These are phyloP conservation scores for Eucalyptus polyanthemos DNA, from an alignment of 345 rosid genomes.

Conservation along the genomic window DNA sequence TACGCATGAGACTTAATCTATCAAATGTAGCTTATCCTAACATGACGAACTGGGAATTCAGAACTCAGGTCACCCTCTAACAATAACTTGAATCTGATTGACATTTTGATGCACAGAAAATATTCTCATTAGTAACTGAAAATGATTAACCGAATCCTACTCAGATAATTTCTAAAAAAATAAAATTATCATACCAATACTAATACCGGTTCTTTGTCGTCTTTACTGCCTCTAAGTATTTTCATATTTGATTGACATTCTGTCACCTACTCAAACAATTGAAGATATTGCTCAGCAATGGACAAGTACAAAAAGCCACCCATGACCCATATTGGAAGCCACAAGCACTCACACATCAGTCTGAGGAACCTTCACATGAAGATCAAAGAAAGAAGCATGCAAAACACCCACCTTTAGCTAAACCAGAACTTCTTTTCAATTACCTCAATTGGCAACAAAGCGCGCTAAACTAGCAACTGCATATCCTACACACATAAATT, in stretches of 20 bases:
- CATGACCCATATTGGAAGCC: not conserved
- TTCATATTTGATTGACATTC: not conserved
- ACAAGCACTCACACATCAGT: not conserved
- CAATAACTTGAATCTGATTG: not conserved
- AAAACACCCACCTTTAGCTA: not conserved
- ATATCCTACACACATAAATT: not conserved
- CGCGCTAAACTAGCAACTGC: not conserved
- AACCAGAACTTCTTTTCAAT: not conserved
- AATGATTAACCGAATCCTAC: not conserved
- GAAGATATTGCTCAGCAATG: not conserved
- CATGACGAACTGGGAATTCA: not conserved
- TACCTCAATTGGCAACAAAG: not conserved
- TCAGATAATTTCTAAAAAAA: not conserved
- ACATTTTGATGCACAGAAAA: not conserved
- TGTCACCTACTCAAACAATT: not conserved
- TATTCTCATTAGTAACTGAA: not conserved
- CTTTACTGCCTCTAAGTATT: not conserved
- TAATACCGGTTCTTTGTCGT: not conserved
- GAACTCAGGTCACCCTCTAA: not conserved
- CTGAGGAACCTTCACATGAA: not conserved
- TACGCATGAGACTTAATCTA: not conserved
- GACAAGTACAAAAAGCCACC: not conserved
- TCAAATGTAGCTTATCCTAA: not conserved
- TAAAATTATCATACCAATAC: not conserved
- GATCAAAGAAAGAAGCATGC: not conserved